Evolutionary conservation across 805 yeast species (phyloP), one percentile per base, ranked within the genome.

Genomic region (Nakazawaea ernobii): DNA sequence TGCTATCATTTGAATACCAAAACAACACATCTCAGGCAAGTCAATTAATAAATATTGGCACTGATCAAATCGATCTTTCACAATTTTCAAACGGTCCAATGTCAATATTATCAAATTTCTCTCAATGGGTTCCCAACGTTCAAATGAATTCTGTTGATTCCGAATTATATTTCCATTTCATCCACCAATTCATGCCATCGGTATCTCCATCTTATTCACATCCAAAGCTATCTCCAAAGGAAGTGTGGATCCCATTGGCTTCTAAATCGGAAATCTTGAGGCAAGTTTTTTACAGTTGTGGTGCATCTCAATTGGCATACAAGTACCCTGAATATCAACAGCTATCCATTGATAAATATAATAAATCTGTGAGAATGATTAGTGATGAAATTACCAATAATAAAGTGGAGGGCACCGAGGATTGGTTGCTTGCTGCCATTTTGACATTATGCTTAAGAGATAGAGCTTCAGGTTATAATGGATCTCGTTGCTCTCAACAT

Each of bases 161-260:
- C 4, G 44, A 43, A 24, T 35, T 57, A 20, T 63, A 59, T 48
- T 60, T 64, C 51, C 69, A 68, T 3, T 71, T 72, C 49, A 59
- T 66, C 6, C 62, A 66, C 39, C 71, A 70, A 1, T 73, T 71
- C 51, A 63, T 74, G 50, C 65, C 65, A 6, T 56, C 70, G 3
- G 57, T 71, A 8, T 68, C 72, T 1, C 73, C 77, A 1, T 74
- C 71, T 48, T 55, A 64, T 35, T 66, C 75, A 0, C 74, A 70
- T 49, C 65, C 68, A 2, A 54, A 59, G 11, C 53, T 72, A 6
- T 69, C 72, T 9, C 71, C 75, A 0, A 62, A 62, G 1, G 67
- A 71, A 0, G 66, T 71, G 1, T 71, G 71, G 50, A 55, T 71
- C 1, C 72, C 74, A 1, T 61, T 63, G 7, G 65, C 68, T 7